Evolutionary conservation across 1,284 basidiomycete species (phyloP).

Genomic region (Vanrija sp.): DNA sequence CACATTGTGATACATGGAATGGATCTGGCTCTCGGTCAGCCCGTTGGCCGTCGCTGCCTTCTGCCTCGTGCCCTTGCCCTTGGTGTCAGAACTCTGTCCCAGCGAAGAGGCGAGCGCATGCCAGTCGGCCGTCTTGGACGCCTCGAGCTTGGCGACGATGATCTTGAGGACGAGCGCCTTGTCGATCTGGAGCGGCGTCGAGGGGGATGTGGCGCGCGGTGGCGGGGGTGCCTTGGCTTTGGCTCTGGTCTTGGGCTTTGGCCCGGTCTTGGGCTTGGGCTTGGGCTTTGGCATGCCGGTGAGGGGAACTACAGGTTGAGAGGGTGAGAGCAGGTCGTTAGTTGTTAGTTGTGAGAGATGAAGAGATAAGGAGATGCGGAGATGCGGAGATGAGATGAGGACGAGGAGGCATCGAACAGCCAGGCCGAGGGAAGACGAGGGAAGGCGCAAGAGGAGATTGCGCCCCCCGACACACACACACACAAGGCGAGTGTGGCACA

Average conservation of each 20-base stretch:
- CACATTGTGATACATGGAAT: constrained; percentile 33
- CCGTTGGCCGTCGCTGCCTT: neutral
- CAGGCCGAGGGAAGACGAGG: neutral
- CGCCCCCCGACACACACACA: neutral
- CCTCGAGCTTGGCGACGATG: constrained; percentile 31
- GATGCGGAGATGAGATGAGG: neutral
- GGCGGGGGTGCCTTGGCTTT: neutral
- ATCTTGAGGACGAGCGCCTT: constrained; percentile 26
- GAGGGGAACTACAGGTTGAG: neutral
- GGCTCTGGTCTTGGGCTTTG: neutral
- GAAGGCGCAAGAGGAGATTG: neutral
- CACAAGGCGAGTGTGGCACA: too few species aligned
- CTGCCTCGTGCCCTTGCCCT: constrained; percentile 2
- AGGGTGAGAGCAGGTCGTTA: neutral
- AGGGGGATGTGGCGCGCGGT: neutral
- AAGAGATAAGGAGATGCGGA: neutral
- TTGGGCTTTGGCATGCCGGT: neutral
- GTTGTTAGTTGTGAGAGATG: neutral
- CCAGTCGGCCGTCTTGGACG: constrained; percentile 31
- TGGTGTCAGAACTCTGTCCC: neutral
- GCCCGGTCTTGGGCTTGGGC: neutral
- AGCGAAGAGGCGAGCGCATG: constrained; percentile 20
- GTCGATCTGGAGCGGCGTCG: neutral
- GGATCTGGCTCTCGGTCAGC: constrained; percentile 24
- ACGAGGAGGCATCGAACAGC: too few species aligned